Evolutionary conservation across 257 asterid species (phyloP).

Genomic region (Parsonsia alboflavescens): DNA sequence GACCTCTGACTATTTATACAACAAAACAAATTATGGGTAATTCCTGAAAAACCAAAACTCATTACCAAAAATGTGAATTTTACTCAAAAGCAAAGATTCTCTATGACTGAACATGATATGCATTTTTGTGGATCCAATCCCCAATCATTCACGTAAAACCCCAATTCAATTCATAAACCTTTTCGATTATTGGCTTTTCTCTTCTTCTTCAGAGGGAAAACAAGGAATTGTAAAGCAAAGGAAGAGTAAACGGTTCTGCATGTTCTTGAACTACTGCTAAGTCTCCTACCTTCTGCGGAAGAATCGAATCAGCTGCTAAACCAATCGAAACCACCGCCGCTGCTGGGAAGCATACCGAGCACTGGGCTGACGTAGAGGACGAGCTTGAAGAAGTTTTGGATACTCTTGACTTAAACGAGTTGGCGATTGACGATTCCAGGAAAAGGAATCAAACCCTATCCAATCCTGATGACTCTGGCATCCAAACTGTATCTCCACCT

Average conservation of each 20-base stretch:
- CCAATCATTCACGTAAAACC: not conserved
- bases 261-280: too few species aligned
- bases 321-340: not conserved
- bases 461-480: constrained; percentile 49
- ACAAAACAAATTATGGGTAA: too few species aligned
- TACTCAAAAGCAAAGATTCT: too few species aligned
- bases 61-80: too few species aligned
- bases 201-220: not conserved
- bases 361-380: constrained; percentile 62
- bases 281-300: not conserved
- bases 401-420: constrained; percentile 15
- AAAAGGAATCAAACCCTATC: constrained; percentile 23
- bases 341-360: constrained; percentile 12
- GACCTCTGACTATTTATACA: too few species aligned
- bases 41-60: too few species aligned
- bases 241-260: constrained; percentile 2
- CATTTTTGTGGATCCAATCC: too few species aligned
- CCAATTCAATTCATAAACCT: not conserved
- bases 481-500: constrained; percentile 63
- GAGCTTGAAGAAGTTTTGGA: constrained; percentile 20
- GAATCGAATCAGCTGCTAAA: not conserved
- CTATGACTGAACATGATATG: too few species aligned
- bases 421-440: constrained; percentile 37
- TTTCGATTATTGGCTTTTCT: not conserved
- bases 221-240: not conserved